Percentiles rank a stretch among this genome's conserved stretches.
Evolutionary conservation across 768 basidiomycete species (phyloP).

Genomic region (Calocera viscosa): DNA sequence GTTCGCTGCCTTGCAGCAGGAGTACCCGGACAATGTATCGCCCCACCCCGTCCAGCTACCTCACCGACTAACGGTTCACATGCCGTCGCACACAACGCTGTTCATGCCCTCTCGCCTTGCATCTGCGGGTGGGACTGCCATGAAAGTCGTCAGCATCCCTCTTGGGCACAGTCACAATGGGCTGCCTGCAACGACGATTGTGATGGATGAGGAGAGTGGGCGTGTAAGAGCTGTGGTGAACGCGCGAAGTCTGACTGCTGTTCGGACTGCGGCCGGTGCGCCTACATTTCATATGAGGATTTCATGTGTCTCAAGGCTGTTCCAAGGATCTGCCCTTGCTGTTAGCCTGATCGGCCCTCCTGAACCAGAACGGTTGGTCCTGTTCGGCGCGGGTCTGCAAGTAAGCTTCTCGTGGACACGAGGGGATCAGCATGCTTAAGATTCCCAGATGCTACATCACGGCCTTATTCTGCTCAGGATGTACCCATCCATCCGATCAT

Average conservation of each 20-base stretch:
- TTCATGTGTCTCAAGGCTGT: conserved; percentile 1
- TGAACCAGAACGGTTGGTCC: conserved; percentile 33
- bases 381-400: conserved; percentile 51
- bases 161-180: conserved; percentile 37
- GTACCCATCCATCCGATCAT: conserved; percentile 41
- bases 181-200: conserved; percentile 61
- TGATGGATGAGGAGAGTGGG: conserved; percentile 61
- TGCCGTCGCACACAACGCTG: conserved; percentile 45
- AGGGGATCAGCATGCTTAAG: not conserved
- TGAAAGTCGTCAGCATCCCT: conserved; percentile 77
- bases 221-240: conserved; percentile 64
- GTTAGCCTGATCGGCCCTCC: conserved; percentile 32
- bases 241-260: conserved; percentile 60
- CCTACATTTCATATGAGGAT: not conserved
- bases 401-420: not conserved
- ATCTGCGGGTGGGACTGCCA: conserved; percentile 38
- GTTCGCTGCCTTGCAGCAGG: conserved; percentile 35
- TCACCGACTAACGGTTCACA: conserved; percentile 45
- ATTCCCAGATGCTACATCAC: conserved; percentile 50
- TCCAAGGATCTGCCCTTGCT: conserved; percentile 54
- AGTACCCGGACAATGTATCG: conserved; percentile 21
- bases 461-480: conserved; percentile 46
- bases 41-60: conserved; percentile 34
- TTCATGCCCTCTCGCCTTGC: conserved; percentile 73
- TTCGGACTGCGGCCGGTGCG: conserved; percentile 70